Evolutionary conservation across 2,329 filamentous ascomycete genomes (phyloP).

Genomic region (Stemphylium lycopersici): DNA sequence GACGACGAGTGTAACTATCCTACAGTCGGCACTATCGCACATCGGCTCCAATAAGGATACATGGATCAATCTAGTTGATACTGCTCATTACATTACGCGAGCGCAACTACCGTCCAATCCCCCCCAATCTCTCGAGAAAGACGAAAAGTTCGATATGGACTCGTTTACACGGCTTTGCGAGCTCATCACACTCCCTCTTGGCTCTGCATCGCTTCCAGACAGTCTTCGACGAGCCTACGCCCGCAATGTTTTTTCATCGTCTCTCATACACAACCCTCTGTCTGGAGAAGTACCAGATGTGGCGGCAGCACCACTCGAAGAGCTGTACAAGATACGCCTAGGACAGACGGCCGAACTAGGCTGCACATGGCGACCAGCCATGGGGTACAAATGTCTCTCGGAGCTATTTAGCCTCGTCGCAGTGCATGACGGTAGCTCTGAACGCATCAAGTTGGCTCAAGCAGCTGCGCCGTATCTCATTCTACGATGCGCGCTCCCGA

Average conservation of each 20-base stretch:
- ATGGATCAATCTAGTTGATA: conserved; percentile 63
- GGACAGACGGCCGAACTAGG: conserved; percentile 74
- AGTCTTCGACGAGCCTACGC: conserved; percentile 72
- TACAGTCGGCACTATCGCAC: conserved; percentile 68
- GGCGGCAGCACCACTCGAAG: conserved; percentile 60
- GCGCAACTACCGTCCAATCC: conserved; percentile 47
- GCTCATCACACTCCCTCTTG: conserved; percentile 76
- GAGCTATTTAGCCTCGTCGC: conserved; percentile 68
- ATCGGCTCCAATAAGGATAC: conserved; percentile 53
- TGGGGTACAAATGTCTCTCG: conserved; percentile 81
- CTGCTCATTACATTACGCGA: conserved; percentile 47
- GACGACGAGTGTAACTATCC: conserved; percentile 69
- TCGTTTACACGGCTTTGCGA: conserved; percentile 73
- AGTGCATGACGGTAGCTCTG: conserved; percentile 52
- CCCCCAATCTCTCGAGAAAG: conserved; percentile 52
- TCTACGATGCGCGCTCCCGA: conserved; percentile 76
- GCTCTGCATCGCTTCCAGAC: conserved; percentile 69
- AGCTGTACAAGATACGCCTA: conserved; percentile 68
- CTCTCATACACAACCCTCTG: conserved; percentile 77
- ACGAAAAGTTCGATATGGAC: conserved; percentile 81
- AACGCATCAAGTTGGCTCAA: conserved; percentile 69
- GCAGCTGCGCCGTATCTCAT: conserved; percentile 82
- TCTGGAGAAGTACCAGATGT: conserved; percentile 63
- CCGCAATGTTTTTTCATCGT: conserved; percentile 78
- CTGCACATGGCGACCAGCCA: conserved; percentile 69